Evolutionary conservation across 2,329 filamentous ascomycete genomes (phyloP).

Genomic region (Epichloe coenophiala): DNA sequence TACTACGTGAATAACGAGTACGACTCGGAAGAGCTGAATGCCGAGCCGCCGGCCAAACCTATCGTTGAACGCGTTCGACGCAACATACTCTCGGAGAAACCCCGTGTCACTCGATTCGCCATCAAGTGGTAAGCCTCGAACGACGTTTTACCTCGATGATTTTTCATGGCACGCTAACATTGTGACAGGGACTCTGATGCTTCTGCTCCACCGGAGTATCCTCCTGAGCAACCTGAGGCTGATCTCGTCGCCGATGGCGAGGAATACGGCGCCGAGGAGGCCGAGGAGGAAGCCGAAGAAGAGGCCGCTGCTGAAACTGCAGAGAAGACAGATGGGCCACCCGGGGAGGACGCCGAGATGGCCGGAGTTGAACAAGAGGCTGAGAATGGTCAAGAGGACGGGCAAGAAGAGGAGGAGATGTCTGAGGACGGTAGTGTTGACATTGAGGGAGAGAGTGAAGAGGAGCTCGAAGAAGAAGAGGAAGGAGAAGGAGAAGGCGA

Average conservation of each 20-base stretch:
- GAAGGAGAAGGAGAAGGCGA: slow-evolving; percentile 24
- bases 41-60: slow-evolving; percentile 83
- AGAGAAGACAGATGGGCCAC: slow-evolving; percentile 24
- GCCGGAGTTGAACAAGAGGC: slow-evolving; percentile 46
- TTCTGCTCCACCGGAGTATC: slow-evolving; percentile 88
- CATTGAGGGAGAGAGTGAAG: slow-evolving; percentile 63
- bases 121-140: slow-evolving; percentile 79
- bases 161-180: not conserved
- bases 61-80: slow-evolving; percentile 83
- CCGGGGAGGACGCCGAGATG: slow-evolving; percentile 61
- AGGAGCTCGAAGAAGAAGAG: slow-evolving; percentile 56
- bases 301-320: slow-evolving; percentile 36
- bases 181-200: slow-evolving; percentile 81
- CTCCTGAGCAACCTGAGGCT: slow-evolving; percentile 93
- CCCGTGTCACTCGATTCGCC: slow-evolving; percentile 88
- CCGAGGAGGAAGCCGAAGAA: slow-evolving; percentile 54
- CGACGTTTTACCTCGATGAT: not conserved
- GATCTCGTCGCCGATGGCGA: slow-evolving; percentile 76
- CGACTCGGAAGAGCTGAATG: slow-evolving; percentile 75
- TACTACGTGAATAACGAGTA: slow-evolving; percentile 99
- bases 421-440: slow-evolving; percentile 69
- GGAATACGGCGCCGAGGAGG: slow-evolving; percentile 85
- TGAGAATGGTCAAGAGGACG: slow-evolving; percentile 22
- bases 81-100: slow-evolving; percentile 93
- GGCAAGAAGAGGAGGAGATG: slow-evolving; percentile 49